phyloP scores from a whole-genome alignment of 352 stramenopile species.

The Phytophthora vignae region DNA sequence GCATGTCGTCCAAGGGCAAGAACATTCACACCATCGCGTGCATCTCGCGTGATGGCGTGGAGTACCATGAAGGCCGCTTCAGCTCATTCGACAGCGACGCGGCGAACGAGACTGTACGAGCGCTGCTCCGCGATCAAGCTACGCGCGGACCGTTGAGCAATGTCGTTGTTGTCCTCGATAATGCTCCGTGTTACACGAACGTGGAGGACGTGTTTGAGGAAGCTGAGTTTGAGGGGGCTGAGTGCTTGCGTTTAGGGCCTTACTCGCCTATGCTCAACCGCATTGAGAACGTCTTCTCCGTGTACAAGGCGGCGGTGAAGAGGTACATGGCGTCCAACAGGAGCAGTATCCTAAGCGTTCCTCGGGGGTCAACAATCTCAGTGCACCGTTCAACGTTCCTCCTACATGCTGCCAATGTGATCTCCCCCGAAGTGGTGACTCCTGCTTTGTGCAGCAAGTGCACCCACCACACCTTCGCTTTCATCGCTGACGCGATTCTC shows the following conservation, averaged over 20 bases:
- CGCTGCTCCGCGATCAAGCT: neutral
- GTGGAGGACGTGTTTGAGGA: neutral
- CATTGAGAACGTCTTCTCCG: constrained; percentile 3
- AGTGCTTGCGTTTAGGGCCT: neutral
- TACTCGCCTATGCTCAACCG: neutral
- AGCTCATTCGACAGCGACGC: neutral
- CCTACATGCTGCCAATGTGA: neutral
- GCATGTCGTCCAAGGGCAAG: neutral
- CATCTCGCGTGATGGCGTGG: neutral
- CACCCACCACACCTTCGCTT: neutral
- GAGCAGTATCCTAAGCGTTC: neutral
- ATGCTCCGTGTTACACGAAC: neutral
- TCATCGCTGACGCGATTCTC: neutral
- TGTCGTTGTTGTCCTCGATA: neutral
- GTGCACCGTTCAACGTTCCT: neutral
- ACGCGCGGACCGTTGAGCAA: neutral
- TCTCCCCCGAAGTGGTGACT: neutral
- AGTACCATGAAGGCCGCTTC: neutral
- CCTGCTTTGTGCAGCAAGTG: neutral
- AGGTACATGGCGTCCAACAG: neutral
- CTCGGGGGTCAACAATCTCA: neutral
- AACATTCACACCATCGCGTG: neutral
- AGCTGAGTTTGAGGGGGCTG: neutral
- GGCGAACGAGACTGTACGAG: neutral
- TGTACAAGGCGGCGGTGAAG: neutral